Base-by-base conservation (phyloP, 2,329 filamentous ascomycete species). In the Trematosphaeria pertusa region DNA sequence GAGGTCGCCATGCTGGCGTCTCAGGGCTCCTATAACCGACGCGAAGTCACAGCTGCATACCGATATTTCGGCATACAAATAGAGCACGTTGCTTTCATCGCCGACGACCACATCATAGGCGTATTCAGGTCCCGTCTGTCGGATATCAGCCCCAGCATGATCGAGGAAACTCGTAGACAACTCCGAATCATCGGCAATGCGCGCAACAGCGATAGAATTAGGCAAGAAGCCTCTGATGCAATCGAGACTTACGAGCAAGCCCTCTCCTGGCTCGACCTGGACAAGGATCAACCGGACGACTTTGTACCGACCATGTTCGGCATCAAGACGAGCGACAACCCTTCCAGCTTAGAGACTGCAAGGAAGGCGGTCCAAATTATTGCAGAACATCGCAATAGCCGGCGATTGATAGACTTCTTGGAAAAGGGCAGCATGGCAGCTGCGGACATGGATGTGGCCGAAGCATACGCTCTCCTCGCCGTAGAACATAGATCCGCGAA, bases 241-340 rank as follows among this genome's bases (percentile, higher is more conserved):
- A 75, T 87, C 20, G 79, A 85, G 50, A 84, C 79, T n/a, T 80
- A 82, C 44, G 78, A 84, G 35, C 83, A 88, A 62, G 87, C 87
- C 1, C 74, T 87, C 22, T 72, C 79, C 10, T 88, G 81, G 72
- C 74, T 89, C 10, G 81, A 78, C 6, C 79, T 83, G 9, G 69
- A 64, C 5, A 59, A 59, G 15, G 50, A 70, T 9, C 79, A 76
- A 8, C 59, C 75, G 2, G 84, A 87, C 59, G 81, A 85, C 37
- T 82, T 81, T 52, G 74, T 87, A 28, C 70, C 79, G 37, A 77
- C 83, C 2, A 76, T 84, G 71, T 84, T 75, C 55, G 75, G 78
- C 21, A 67, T 81, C 28, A 85, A 85, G 79, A 70, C 76, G 19
- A 73, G 71, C 33, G 83, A 86, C 40, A 79, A 73, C 47, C 76